Evolutionary conservation across 1,139 yeast species (phyloP).

Genomic region (Kurtzmaniella quercitrusa): DNA sequence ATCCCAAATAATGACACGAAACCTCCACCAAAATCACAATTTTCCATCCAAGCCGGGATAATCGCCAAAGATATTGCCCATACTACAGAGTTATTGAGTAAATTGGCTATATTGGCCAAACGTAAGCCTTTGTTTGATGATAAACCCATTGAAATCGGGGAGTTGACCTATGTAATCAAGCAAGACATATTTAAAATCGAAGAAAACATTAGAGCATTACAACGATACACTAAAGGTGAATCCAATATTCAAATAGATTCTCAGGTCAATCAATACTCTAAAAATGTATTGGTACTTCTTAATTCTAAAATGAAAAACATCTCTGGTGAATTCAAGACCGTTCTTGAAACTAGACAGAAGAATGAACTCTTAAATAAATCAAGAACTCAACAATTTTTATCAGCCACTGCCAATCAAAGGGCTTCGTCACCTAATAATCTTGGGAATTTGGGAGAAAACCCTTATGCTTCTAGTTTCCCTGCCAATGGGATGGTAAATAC

Average conservation of each 20-base stretch:
- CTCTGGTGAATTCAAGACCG: slow-evolving; percentile 86
- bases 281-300: slow-evolving; percentile 79
- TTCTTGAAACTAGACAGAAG: slow-evolving; percentile 80
- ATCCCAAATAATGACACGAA: slow-evolving; percentile 6
- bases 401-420: slow-evolving; percentile 36
- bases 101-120: slow-evolving; percentile 80
- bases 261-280: slow-evolving; percentile 69
- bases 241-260: slow-evolving; percentile 44
- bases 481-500: slow-evolving; percentile 4
- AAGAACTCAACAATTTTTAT: slow-evolving; percentile 79
- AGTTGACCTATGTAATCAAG: slow-evolving; percentile 86
- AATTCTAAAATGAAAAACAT: slow-evolving; percentile 89
- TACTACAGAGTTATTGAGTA: slow-evolving; percentile 79
- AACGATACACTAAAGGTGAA: slow-evolving; percentile 49
- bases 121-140: slow-evolving; percentile 93
- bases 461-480: slow-evolving; percentile 10
- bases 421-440: slow-evolving; percentile 6
- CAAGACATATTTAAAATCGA: slow-evolving; percentile 89
- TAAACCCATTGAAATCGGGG: slow-evolving; percentile 89
- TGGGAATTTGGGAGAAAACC: slow-evolving; percentile 6
- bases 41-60: slow-evolving; percentile 72
- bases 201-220: slow-evolving; percentile 65
- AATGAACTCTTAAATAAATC: slow-evolving; percentile 77
- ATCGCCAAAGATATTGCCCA: slow-evolving; percentile 88
- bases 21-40: slow-evolving; percentile 52